Conservation (phyloP, 306 rosid species). For the Dalbergia cochinchinensis region DNA sequence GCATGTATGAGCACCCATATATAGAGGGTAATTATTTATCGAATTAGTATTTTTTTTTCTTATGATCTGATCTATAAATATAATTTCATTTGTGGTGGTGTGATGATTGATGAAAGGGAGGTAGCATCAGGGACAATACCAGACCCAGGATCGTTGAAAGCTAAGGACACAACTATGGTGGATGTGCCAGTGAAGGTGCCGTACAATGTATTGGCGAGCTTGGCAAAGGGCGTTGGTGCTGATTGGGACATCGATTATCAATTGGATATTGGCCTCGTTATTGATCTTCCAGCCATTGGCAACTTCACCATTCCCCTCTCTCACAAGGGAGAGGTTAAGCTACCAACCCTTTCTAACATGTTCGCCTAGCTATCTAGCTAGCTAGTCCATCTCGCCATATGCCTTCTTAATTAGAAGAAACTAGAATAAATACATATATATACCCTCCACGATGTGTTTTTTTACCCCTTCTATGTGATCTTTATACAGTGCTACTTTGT, state of each 20-base stretch:
- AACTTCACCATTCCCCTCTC: constrained; percentile 78
- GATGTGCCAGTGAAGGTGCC: constrained; percentile 80
- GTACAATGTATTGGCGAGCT: constrained; percentile 65
- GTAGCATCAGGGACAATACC: constrained; percentile 77
- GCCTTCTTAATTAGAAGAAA: background rate
- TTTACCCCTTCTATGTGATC: background rate
- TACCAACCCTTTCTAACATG: constrained; percentile 64
- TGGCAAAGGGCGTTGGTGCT: constrained; percentile 73
- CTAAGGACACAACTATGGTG: constrained; percentile 57
- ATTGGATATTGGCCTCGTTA: constrained; percentile 61
- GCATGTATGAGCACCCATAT: no score
- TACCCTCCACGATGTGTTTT: background rate
- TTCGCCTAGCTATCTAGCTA: constrained; percentile 23
- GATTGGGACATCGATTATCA: constrained; percentile 94
- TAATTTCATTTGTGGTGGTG: background rate
- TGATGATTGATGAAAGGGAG: constrained; percentile 50
- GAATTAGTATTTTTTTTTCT: background rate
- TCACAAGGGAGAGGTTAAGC: constrained; percentile 81
- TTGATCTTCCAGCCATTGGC: constrained; percentile 84
- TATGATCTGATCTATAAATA: background rate
- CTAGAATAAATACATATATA: background rate
- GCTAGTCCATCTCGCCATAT: background rate
- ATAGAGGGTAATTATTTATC: no score
- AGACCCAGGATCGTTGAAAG: constrained; percentile 85
- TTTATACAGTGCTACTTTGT: background rate